phyloP scores from a whole-genome alignment of 306 rosid species.

The Sicyos baderoa region DNA sequence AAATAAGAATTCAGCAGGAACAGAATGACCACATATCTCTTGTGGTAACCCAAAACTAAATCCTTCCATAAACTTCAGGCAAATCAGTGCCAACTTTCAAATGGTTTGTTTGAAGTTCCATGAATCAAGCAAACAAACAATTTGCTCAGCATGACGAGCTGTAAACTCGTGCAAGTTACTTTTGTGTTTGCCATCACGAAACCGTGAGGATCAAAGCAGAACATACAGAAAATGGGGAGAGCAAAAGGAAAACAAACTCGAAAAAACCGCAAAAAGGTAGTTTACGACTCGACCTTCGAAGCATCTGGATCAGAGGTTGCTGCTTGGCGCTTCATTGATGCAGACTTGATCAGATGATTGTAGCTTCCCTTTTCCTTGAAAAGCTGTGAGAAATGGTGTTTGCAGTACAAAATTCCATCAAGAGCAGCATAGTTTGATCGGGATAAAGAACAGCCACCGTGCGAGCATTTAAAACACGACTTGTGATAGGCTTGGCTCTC shows the following conservation, averaged over 20 bases:
- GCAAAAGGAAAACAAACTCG: background rate
- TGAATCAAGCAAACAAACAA: background rate
- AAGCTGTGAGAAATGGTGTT: slow-evolving; percentile 91
- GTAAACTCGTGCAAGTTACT: background rate
- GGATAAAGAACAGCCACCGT: slow-evolving; percentile 82
- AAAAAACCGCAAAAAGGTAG: background rate
- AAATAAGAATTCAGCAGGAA: too few relatives aligned
- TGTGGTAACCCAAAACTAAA: too few relatives aligned
- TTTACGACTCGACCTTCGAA: slow-evolving; percentile 7
- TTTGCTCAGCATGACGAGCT: slow-evolving; percentile 5
- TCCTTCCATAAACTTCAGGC: slow-evolving; percentile 5
- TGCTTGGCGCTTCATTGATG: slow-evolving; percentile 15
- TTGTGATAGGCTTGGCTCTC: slow-evolving; percentile 87
- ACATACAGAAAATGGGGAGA: slow-evolving; percentile 2
- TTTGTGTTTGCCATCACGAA: background rate
- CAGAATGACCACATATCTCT: too few relatives aligned
- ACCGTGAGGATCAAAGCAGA: background rate
- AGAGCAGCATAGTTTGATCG: slow-evolving; percentile 93
- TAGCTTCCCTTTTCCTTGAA: slow-evolving; percentile 69
- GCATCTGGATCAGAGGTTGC: slow-evolving; percentile 14
- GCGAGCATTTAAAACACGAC: slow-evolving; percentile 90
- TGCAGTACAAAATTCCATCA: slow-evolving; percentile 89
- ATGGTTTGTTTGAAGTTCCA: slow-evolving; percentile 9
- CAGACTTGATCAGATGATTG: slow-evolving; percentile 20
- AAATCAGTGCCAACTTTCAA: slow-evolving; percentile 3